Percentiles rank a stretch among this genome's conserved stretches.
These are phyloP conservation scores for Lichtheimia hyalospora DNA, from an alignment of 371 early-diverging fungal genomes.

Conservation along the genomic window DNA sequence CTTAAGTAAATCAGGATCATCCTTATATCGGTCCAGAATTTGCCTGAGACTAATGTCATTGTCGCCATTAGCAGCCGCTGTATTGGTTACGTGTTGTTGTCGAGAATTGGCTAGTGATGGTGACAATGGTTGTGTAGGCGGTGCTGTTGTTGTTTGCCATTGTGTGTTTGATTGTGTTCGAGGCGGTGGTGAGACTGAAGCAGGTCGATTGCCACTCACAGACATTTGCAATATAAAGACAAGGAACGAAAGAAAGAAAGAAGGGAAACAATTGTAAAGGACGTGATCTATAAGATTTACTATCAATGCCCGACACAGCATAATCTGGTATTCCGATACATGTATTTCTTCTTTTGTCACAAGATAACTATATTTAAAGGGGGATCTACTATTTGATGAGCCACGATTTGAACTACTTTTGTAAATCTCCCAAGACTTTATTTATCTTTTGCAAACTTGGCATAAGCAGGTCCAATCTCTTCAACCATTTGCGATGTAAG, in stretches of 20 bases:
- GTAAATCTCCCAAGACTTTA: background rate
- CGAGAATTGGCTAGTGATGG: background rate
- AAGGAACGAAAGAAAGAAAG: background rate
- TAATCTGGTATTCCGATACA: no score
- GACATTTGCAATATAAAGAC: background rate
- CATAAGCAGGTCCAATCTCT: constrained; percentile 64
- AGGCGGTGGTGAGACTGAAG: background rate
- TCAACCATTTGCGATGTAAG: constrained; percentile 75
- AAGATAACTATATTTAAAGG: no score
- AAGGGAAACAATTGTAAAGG: background rate
- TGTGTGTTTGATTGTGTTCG: background rate
- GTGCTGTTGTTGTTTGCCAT: constrained; percentile 2
- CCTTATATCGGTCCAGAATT: constrained; percentile 40
- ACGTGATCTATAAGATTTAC: no score
- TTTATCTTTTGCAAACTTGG: constrained; percentile 21
- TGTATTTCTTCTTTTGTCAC: no score
- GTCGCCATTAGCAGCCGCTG: background rate
- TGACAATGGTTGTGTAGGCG: background rate
- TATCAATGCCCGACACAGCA: no score
- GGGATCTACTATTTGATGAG: no score
- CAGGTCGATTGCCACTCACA: background rate
- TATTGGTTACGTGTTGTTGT: background rate
- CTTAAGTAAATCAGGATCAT: constrained; percentile 41
- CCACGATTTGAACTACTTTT: no score
- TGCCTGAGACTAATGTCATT: constrained; percentile 14